A percentile compares a stretch with the other conserved stretches of the same genome.
Evolutionary conservation across 2,329 filamentous ascomycete species (phyloP).

Genomic region (Aphanoascus verrucosus): DNA sequence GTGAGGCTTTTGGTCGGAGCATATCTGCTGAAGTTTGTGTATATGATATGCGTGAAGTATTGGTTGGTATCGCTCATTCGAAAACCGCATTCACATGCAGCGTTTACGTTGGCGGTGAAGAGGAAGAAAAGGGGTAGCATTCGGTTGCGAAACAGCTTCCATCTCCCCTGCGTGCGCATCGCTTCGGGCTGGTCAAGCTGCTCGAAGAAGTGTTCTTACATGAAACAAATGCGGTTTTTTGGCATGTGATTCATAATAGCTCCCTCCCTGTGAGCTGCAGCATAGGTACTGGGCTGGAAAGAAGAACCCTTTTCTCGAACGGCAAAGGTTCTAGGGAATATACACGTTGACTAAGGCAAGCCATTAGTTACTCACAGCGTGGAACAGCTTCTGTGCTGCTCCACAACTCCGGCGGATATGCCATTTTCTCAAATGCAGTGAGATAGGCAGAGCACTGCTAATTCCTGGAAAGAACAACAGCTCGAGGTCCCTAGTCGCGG

Average conservation of each 20-base stretch:
- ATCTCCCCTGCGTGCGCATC: neutral
- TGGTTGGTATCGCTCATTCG: constrained; percentile 16
- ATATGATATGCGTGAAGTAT: constrained; percentile 22
- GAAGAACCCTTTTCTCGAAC: too few relatives aligned
- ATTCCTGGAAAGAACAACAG: too few relatives aligned
- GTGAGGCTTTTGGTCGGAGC: constrained; percentile 16
- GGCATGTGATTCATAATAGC: too few relatives aligned
- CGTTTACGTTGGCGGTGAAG: constrained; percentile 3
- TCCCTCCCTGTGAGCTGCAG: neutral
- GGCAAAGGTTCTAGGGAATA: too few relatives aligned
- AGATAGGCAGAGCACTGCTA: too few relatives aligned
- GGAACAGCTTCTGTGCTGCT: too few relatives aligned
- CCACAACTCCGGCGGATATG: too few relatives aligned
- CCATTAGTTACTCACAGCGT: too few relatives aligned
- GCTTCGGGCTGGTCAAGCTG: neutral
- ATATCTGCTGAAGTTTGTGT: constrained; percentile 20
- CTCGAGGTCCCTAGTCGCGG: too few relatives aligned
- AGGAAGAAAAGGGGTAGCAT: neutral
- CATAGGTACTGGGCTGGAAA: neutral
- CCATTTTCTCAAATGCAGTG: too few relatives aligned
- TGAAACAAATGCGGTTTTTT: neutral
- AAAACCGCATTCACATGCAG: constrained; percentile 18
- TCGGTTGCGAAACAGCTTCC: neutral
- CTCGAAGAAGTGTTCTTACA: neutral
- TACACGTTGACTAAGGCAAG: too few relatives aligned